Evolutionary conservation across 768 basidiomycete species (phyloP).

Genomic region (Crepidotus variabilis): DNA sequence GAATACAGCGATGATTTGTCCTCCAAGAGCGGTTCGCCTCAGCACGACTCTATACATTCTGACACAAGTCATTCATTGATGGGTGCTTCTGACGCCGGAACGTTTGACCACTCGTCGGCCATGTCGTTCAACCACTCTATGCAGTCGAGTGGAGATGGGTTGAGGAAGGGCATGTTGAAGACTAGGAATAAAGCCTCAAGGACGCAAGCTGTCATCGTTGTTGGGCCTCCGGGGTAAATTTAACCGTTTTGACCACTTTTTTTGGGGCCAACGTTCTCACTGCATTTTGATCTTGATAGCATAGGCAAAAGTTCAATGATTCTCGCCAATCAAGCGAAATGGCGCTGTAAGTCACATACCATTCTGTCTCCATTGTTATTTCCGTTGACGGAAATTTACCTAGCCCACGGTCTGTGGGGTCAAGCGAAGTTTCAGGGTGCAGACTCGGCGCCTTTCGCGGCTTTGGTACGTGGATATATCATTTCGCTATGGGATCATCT

Average conservation of each 20-base stretch:
- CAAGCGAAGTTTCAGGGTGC: slow-evolving; percentile 69
- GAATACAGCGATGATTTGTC: slow-evolving; percentile 42
- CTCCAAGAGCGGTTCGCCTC: slow-evolving; percentile 35
- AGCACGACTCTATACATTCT: slow-evolving; percentile 14
- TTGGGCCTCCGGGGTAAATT: slow-evolving; percentile 60
- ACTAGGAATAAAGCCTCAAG: slow-evolving; percentile 39
- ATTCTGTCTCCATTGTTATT: background rate
- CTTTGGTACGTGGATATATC: slow-evolving; percentile 40
- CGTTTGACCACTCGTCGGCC: slow-evolving; percentile 17
- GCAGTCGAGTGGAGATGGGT: slow-evolving; percentile 32
- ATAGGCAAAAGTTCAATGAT: slow-evolving; percentile 78
- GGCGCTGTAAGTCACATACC: slow-evolving; percentile 47
- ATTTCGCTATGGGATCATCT: background rate
- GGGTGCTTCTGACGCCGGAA: slow-evolving; percentile 20
- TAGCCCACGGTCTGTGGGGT: slow-evolving; percentile 71
- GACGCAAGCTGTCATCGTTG: slow-evolving; percentile 58
- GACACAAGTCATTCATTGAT: slow-evolving; percentile 18
- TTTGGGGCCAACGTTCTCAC: background rate
- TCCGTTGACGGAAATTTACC: background rate
- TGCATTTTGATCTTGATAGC: slow-evolving; percentile 21
- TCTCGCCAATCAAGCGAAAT: slow-evolving; percentile 66
- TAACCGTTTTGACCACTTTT: background rate
- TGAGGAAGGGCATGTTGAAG: slow-evolving; percentile 42
- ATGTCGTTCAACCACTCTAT: slow-evolving; percentile 28
- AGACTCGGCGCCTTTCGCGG: slow-evolving; percentile 67